Evolutionary conservation across 1,284 basidiomycete species (phyloP), one percentile per base, ranked within the genome.

Genomic region (Melampsora americana): DNA sequence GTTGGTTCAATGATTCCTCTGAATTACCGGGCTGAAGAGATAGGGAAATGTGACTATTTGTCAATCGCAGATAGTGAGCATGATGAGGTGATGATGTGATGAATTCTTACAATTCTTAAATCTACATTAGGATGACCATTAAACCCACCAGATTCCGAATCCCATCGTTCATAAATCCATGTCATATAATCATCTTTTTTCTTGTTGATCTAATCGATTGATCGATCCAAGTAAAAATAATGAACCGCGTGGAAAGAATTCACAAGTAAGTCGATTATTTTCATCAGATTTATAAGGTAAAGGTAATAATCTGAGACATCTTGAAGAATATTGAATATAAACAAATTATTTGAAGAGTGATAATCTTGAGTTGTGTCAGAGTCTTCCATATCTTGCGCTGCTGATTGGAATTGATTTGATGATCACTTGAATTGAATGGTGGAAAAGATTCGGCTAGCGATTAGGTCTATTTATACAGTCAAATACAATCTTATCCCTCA

Each of bases 141-240:
- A 81, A 94, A 95, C 1, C 92, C 92, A 69, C 90, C 87, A 9
- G 35, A 80, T 82, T 78, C 62, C 82, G 84, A 84, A 60, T 87
- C 86, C 80, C 94, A 91, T 81, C 94, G 89, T 18, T 86, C 86
- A 91, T 93, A 96, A 66, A 97, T 87, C 93, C 94, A 96, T 70
- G 88, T 86, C 72, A 84, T 85, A 90, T 91, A 94, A 3, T 81
- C 82, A 46, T 86, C 83, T n/a, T 87, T 86, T n/a, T 75, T 91
- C 88, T 6, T 81, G 79, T 11, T 85, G 81, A 5, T 81, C 85
- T 4, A 86, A 86, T 77, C 87, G 86, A 6, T 84, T 82, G 12
- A 86, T 81, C 3, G 91, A 80, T 11, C 86, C 88, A 7, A 92
- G 85, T 20, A 95, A 83, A 80, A 93, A 92, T 35, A 95, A 83